These are phyloP conservation scores for Naganishia albida DNA, from an alignment of 1,284 basidiomycete species.

Conservation along the genomic window DNA sequence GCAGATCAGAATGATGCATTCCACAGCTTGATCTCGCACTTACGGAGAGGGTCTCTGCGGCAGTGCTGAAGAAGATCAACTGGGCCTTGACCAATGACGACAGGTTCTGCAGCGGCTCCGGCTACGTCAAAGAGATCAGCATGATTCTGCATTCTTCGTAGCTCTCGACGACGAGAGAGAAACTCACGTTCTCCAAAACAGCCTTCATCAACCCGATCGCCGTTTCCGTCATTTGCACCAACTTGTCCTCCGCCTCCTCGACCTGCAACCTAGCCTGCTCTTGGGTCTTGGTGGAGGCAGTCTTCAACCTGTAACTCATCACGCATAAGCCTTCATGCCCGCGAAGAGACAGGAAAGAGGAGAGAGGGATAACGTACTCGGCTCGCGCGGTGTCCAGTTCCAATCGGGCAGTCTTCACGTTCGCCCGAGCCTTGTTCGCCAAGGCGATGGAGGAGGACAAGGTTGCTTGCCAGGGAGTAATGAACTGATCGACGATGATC, in stretches of 20 bases:
- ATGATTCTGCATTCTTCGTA: constrained; percentile 1
- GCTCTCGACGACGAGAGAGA: neutral
- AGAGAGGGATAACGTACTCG: constrained; percentile 42
- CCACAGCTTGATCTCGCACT: constrained; percentile 26
- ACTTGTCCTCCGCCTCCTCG: constrained; percentile 92
- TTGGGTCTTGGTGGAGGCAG: constrained; percentile 68
- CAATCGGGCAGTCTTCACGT: constrained; percentile 77
- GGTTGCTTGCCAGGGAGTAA: constrained; percentile 89
- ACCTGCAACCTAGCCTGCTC: constrained; percentile 83
- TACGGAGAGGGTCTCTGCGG: constrained; percentile 76
- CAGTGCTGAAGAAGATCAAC: constrained; percentile 78
- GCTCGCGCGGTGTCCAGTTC: constrained; percentile 72
- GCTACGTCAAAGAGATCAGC: constrained; percentile 58
- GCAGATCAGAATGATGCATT: constrained; percentile 16
- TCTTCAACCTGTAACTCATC: constrained; percentile 66
- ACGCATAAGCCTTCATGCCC: constrained; percentile 4
- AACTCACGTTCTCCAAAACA: constrained; percentile 86
- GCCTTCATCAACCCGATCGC: constrained; percentile 98
- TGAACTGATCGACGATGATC: constrained; percentile 70
- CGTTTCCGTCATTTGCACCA: constrained; percentile 96
- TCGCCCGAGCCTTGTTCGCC: constrained; percentile 85
- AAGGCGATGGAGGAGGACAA: constrained; percentile 76
- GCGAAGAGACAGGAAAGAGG: neutral
- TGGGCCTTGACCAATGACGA: constrained; percentile 89
- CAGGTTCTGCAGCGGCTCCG: constrained; percentile 91